These are phyloP conservation scores for Nakazawaea anatomiae DNA, from an alignment of 805 yeast species.

Conservation along the genomic window DNA sequence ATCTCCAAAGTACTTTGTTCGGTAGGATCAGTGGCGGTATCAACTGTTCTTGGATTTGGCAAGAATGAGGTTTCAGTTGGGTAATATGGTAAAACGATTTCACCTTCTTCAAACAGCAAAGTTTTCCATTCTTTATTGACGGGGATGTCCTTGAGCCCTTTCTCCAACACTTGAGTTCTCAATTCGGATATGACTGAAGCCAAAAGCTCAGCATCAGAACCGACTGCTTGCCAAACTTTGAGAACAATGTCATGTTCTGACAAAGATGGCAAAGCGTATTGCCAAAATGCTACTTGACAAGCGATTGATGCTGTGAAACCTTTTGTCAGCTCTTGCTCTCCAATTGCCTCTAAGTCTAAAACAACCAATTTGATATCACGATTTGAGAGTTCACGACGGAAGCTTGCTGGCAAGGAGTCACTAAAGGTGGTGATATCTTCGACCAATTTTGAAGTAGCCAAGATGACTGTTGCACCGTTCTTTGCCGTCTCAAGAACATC, in stretches of 20 bases:
- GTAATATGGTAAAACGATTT: constrained; percentile 38
- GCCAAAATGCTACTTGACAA: constrained; percentile 79
- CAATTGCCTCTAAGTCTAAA: constrained; percentile 57
- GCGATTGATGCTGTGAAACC: constrained; percentile 75
- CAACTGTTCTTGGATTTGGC: constrained; percentile 54
- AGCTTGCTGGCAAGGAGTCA: constrained; percentile 43
- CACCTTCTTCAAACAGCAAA: constrained; percentile 13
- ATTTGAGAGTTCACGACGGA: constrained; percentile 47
- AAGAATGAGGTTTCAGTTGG: constrained; percentile 59
- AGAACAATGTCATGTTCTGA: constrained; percentile 61
- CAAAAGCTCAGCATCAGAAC: constrained; percentile 74
- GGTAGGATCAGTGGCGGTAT: constrained; percentile 33
- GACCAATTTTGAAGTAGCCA: constrained; percentile 33
- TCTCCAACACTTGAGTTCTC: constrained; percentile 49
- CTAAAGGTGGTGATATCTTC: constrained; percentile 38
- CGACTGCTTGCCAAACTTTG: constrained; percentile 74
- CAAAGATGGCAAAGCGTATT: constrained; percentile 53
- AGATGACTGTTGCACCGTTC: constrained; percentile 49
- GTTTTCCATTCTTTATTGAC: constrained; percentile 24
- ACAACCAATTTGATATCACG: constrained; percentile 48
- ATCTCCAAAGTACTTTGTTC: constrained; percentile 36
- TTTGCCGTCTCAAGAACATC: constrained; percentile 60
- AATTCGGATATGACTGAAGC: constrained; percentile 65
- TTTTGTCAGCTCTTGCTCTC: constrained; percentile 63
- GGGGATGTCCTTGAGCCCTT: constrained; percentile 35